phyloP scores from a whole-genome alignment of 176 grass and related monocot species.

The Lolium perenne region DNA sequence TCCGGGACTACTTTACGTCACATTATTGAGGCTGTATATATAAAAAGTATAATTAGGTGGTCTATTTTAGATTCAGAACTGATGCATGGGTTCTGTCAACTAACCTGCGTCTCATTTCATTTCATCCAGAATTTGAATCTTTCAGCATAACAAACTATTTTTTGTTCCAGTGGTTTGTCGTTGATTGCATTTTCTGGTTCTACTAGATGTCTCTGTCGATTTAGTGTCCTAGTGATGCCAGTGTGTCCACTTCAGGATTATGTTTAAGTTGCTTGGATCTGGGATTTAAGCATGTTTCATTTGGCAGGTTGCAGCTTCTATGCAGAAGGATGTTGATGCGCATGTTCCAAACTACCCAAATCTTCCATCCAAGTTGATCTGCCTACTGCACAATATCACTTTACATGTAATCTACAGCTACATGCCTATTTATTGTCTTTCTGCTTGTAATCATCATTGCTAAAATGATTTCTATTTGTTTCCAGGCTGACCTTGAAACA shows the following conservation, averaged over 20 bases:
- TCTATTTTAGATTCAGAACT: neutral
- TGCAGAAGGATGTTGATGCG: conserved; percentile 68
- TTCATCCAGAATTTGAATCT: neutral
- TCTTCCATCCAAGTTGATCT: conserved; percentile 69
- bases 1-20: neutral
- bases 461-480: conserved; percentile 30
- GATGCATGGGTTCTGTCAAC: neutral
- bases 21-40: neutral
- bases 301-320: conserved; percentile 70
- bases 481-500: conserved; percentile 73
- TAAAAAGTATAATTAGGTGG: neutral
- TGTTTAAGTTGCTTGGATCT: neutral
- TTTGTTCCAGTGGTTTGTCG: neutral
- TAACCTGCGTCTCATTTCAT: neutral
- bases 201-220: neutral
- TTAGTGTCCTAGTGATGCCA: neutral
- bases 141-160: neutral
- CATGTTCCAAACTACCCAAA: conserved; percentile 80
- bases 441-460: conserved; percentile 17
- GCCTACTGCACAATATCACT: conserved; percentile 67
- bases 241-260: neutral
- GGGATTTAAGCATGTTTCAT: conserved; percentile 27
- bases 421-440: neutral
- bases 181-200: neutral
- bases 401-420: conserved; percentile 60